Conservation (phyloP, 2,329 filamentous ascomycete species). For the Phyllachora maydis region DNA sequence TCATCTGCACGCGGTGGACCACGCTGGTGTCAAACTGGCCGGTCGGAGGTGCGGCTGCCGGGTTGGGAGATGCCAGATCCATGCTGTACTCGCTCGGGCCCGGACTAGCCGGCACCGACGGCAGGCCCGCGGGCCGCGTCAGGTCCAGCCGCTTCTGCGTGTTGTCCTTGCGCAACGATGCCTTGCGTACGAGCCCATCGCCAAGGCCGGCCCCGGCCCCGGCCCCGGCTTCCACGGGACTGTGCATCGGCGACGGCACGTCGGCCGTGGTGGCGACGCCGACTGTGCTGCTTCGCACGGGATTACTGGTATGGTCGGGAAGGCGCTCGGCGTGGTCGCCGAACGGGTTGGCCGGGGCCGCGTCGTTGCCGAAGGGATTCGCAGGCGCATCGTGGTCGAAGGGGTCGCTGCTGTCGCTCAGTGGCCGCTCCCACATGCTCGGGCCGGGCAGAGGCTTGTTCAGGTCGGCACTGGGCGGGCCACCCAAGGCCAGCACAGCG, state of each 20-base stretch:
- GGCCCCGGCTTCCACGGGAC: conserved; percentile 7
- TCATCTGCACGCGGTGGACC: conserved; percentile 83
- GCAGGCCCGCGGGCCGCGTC: conserved; percentile 17
- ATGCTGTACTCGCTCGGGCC: conserved; percentile 42
- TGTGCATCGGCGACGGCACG: conserved; percentile 3
- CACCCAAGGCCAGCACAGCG: conserved; percentile 16
- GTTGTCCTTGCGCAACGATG: conserved; percentile 32
- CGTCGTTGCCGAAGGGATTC: too few relatives aligned
- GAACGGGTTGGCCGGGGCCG: conserved; percentile 49
- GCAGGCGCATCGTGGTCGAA: too few relatives aligned
- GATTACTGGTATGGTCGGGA: conserved; percentile 8
- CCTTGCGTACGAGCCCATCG: conserved; percentile 25
- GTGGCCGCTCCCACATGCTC: conserved; percentile 23
- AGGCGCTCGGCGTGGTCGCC: conserved; percentile 30
- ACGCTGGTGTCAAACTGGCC: conserved; percentile 37
- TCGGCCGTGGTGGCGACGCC: background rate
- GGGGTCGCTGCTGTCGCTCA: conserved; percentile 19
- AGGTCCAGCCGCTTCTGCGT: conserved; percentile 30
- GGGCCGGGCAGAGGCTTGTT: background rate
- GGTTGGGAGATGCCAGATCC: conserved; percentile 28
- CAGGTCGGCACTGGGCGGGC: conserved; percentile 3
- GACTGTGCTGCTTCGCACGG: background rate
- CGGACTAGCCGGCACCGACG: conserved; percentile 30
- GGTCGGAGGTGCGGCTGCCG: conserved; percentile 39
- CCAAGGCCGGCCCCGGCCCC: conserved; percentile 16